Conservation (phyloP, 441 rosid species). For the Raphanus hybrid region DNA sequence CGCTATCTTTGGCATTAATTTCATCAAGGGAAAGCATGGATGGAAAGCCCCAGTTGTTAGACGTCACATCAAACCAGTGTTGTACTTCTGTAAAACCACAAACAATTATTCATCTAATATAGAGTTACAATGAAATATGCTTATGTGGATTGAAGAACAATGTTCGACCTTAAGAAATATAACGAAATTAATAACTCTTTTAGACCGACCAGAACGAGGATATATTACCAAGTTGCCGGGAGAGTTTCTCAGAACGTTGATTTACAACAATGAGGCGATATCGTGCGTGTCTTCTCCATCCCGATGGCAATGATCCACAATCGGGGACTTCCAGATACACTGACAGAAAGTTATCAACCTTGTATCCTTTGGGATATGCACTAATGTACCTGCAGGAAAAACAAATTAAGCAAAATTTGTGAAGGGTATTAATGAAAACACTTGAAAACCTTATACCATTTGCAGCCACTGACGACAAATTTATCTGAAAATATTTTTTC, state of each 20-base stretch:
- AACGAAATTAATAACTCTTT: neutral
- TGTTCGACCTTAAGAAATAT: neutral
- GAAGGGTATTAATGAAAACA: neutral
- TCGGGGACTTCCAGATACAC: neutral
- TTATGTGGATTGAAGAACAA: neutral
- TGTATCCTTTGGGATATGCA: slow-evolving; percentile 8
- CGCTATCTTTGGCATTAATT: neutral
- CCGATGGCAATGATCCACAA: slow-evolving; percentile 15
- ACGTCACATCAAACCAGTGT: slow-evolving; percentile 9
- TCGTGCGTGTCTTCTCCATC: slow-evolving; percentile 9
- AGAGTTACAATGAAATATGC: neutral
- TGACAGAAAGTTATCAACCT: neutral
- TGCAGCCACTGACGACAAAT: slow-evolving; percentile 55
- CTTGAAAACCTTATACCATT: slow-evolving; percentile 50
- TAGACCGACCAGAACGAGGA: neutral
- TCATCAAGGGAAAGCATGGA: neutral
- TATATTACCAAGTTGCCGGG: neutral
- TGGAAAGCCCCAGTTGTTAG: neutral
- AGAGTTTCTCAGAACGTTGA: neutral
- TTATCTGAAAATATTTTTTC: slow-evolving; percentile 43
- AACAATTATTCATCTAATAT: neutral
- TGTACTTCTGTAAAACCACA: neutral
- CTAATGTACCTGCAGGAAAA: slow-evolving; percentile 11
- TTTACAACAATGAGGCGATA: slow-evolving; percentile 10
- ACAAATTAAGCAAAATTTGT: neutral